A percentile compares a stretch with the other conserved stretches of the same genome.
Evolutionary conservation across 73 alveolate genomes (phyloP).

Genomic region (Paramecium sonneborni): DNA sequence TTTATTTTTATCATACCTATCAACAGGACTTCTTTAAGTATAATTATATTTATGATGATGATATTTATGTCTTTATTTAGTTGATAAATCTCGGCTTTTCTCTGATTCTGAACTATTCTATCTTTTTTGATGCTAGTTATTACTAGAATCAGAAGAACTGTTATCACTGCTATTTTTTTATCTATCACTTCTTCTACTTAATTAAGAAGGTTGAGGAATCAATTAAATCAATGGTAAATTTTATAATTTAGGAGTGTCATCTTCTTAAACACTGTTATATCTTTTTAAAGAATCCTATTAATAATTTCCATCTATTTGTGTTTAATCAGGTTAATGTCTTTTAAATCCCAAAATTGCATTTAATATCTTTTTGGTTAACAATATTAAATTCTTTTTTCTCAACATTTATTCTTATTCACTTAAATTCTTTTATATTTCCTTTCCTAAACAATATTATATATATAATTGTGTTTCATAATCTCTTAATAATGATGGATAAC

Average conservation of each 20-base stretch:
- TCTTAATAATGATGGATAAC: constrained; percentile 31
- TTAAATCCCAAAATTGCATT: constrained; percentile 19
- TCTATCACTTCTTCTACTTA: background rate
- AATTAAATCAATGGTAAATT: background rate
- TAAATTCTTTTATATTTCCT: constrained; percentile 13
- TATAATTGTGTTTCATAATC: constrained; percentile 41
- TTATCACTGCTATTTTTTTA: background rate
- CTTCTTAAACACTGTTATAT: background rate
- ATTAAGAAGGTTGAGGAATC: background rate
- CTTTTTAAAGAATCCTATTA: background rate
- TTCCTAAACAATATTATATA: constrained; percentile 14
- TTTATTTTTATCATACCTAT: background rate
- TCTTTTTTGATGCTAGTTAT: background rate
- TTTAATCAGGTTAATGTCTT: background rate
- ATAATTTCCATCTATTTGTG: background rate
- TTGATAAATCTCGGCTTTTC: background rate
- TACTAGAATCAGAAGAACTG: background rate
- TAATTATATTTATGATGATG: constrained; percentile 1
- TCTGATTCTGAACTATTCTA: background rate
- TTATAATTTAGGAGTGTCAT: background rate
- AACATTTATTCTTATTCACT: background rate
- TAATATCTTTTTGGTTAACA: background rate
- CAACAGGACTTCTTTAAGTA: background rate
- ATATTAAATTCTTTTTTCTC: background rate
- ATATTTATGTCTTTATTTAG: background rate